A percentile compares a stretch with the other conserved stretches of the same genome.
Evolutionary conservation across 2,329 filamentous ascomycete species (phyloP).

Genomic region (Neophaeococcomyces mojaviensis): DNA sequence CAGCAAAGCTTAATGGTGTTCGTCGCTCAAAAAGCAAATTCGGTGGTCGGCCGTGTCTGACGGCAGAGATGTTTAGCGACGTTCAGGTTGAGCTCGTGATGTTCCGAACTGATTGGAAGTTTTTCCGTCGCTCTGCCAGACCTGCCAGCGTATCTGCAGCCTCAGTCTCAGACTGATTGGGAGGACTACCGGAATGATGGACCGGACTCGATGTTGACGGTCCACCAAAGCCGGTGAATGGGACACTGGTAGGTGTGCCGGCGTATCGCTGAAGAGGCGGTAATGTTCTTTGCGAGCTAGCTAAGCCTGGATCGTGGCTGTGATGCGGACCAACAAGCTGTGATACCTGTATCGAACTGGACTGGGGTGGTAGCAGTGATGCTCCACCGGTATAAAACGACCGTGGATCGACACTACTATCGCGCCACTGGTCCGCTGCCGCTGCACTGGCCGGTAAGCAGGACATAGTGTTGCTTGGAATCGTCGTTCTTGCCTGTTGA

Average conservation of each 20-base stretch:
- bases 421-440: neutral
- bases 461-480: neutral
- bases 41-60: neutral
- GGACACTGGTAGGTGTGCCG: neutral
- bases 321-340: neutral
- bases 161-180: slow-evolving; percentile 17
- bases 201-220: neutral
- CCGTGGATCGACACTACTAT: neutral
- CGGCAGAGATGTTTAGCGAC: neutral
- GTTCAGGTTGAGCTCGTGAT: neutral
- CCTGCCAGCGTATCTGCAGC: slow-evolving; percentile 20
- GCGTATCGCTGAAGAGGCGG: neutral
- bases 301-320: neutral
- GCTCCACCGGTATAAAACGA: neutral
- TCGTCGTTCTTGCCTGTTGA: neutral
- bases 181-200: neutral
- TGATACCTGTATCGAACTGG: neutral
- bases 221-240: neutral
- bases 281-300: slow-evolving; percentile 1
- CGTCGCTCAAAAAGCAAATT: too few species aligned
- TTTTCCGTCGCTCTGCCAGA: slow-evolving; percentile 10
- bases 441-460: neutral
- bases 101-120: neutral
- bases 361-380: neutral
- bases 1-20: too few species aligned